Evolutionary conservation across 192 early-diverging fungal genomes (phyloP), one percentile per base, ranked within the genome.

Genomic region (Chytriomyces sp.): DNA sequence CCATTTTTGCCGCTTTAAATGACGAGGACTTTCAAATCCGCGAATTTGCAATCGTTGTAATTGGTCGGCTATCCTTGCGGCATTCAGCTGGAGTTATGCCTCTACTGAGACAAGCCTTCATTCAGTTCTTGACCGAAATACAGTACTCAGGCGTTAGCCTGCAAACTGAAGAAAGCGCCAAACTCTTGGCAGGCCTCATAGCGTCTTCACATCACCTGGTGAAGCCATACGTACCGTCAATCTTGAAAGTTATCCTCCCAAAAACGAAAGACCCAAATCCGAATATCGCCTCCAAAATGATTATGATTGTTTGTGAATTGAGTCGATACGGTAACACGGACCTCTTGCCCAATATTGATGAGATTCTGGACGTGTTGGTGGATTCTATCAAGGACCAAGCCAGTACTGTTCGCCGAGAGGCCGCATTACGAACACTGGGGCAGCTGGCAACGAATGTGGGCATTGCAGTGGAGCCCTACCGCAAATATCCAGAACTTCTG

Each of bases 21-120:
- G 93, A 95, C 68, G 93, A 93, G 65, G 80, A 88, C 2, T 93
- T 94, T 78, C 84, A 90, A 8, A 90, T 93, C 52, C 86, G 91
- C 8, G 85, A 92, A 56, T 79, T 84, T 4, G 88, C 90, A 1
- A 87, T 95, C 30, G 75, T 82, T 0, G 85, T 93, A 26, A 90
- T 95, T 56, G 93, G 93, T 8, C 86, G 93, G 30, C 75, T 95
- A 5, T 85, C 88, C 1, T 75, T 84, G 22, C 82, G 87, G 57
- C 93, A 91, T 64, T 93, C 93, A 3, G 91, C 91, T 1, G 90
- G 91, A 58, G 88, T 93, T 7, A 90, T 93, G 84, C 91, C 93
- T 5, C 88, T 87, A 0, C 80, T 95, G 22, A 84, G 91, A 38
- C 89, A 93, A 59, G 44, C 64, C 14, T 86, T 91, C 0, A 68